Evolutionary conservation across 2,329 filamentous ascomycete genomes (phyloP), one percentile per base, ranked within the genome.

Genomic region (Coniochaeta prunicola): DNA sequence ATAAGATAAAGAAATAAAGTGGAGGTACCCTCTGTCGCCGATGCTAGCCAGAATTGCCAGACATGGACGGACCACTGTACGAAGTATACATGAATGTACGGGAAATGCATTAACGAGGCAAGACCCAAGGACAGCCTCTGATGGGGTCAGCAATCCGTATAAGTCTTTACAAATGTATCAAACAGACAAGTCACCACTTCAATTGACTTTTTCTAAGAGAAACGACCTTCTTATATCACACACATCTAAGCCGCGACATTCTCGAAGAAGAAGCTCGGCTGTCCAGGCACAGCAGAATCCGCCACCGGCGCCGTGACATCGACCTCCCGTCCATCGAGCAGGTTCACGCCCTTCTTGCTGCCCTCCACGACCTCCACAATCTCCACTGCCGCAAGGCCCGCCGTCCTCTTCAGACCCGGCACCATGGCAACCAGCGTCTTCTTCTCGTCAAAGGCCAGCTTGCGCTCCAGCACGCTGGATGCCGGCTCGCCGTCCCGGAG

Each of bases 371-470:
- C 86, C 9, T 79, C 76, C 50, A 96, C 76, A 63, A 96, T 79
- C 64, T 91, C 88, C 21, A 96, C 83, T 36, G 80, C 82, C 64
- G 82, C 84, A 65, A 88, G 86, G 31, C 87, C 86, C 21, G 77
- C 86, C 19, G 87, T 88, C 73, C 89, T 87, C 80, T 89, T 91
- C 68, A 99, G 76, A 21, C 87, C 88, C 1, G 86, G 81, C 3
- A 92, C 79, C 88, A 97, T 96, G 67, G 91, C 86, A 58, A 78
- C 73, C 59, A 97, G 79, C 34, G 88, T 89, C 60, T 82, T 80
- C 54, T 86, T 79, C 79, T 99, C 94, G 67, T 97, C 88, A 72
- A 97, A 99, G 1, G 85, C 81, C 62, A 99, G 79, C 75, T 93
- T 91, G 64, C 92, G 83, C 70, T 93, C 86, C 68, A 97, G 87